These are phyloP conservation scores for Aureobasidium subglaciale DNA, from an alignment of 2,329 filamentous ascomycete species.

Conservation along the genomic window DNA sequence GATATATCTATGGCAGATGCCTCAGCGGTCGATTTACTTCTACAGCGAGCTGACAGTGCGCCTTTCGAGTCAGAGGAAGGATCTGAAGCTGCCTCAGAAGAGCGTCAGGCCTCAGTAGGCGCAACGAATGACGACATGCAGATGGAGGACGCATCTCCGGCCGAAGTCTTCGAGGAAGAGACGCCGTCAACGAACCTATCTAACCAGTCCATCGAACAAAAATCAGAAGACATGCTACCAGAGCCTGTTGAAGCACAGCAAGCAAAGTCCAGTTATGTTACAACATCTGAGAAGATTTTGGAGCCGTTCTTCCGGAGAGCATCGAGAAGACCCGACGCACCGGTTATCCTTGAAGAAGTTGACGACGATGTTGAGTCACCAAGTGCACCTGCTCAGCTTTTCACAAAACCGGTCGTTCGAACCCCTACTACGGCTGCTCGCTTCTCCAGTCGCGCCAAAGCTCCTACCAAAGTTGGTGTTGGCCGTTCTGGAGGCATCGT, in stretches of 20 bases:
- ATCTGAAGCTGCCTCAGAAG: background rate
- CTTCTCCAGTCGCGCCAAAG: background rate
- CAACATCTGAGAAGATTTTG: background rate
- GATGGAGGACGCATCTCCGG: background rate
- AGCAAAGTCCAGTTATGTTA: background rate
- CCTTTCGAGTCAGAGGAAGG: background rate
- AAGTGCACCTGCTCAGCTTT: background rate
- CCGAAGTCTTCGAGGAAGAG: background rate
- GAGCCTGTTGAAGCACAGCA: background rate
- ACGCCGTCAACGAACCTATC: background rate
- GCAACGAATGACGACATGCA: background rate
- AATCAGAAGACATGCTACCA: background rate
- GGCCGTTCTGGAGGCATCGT: conserved; percentile 35
- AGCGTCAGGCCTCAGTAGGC: background rate
- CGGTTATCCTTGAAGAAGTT: background rate
- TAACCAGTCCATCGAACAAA: background rate
- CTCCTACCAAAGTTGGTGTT: conserved; percentile 19
- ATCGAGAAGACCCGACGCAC: background rate
- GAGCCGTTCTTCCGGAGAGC: conserved; percentile 5
- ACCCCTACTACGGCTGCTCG: background rate
- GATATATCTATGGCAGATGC: background rate
- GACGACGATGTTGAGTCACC: background rate
- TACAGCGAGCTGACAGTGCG: background rate
- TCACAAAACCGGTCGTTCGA: background rate
- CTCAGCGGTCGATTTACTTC: background rate